These are phyloP conservation scores for Fusarium coffeatum DNA, from an alignment of 2,329 filamentous ascomycete genomes.

Conservation along the genomic window DNA sequence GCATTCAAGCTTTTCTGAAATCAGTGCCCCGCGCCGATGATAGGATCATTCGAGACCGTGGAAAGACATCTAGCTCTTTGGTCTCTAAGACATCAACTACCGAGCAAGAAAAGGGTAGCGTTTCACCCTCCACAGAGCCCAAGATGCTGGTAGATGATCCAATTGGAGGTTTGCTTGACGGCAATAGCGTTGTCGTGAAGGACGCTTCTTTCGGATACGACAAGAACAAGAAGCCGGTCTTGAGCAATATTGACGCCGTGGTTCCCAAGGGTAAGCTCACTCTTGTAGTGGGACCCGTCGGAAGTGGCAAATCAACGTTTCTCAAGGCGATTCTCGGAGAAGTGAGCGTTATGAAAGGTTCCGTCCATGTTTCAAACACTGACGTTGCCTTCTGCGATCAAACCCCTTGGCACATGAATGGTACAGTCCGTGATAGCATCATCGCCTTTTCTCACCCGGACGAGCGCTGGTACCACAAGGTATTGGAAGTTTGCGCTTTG, in stretches of 20 bases:
- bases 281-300: slow-evolving; percentile 51
- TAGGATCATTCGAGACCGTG: background rate
- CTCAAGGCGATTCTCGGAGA: slow-evolving; percentile 50
- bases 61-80: background rate
- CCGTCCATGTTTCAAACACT: slow-evolving; percentile 7
- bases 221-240: background rate
- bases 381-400: slow-evolving; percentile 44
- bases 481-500: slow-evolving; percentile 43
- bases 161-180: rapidly evolving
- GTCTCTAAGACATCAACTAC: background rate
- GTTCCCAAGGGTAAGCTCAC: slow-evolving; percentile 18
- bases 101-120: background rate
- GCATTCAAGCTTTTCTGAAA: slow-evolving; percentile 31
- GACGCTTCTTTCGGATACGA: slow-evolving; percentile 27
- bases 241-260: slow-evolving; percentile 9
- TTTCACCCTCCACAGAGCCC: background rate
- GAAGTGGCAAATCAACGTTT: slow-evolving; percentile 52
- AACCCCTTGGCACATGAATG: slow-evolving; percentile 47
- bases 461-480: slow-evolving; percentile 45
- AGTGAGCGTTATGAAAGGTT: slow-evolving; percentile 17
- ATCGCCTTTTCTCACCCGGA: slow-evolving; percentile 45
- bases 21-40: slow-evolving; percentile 15
- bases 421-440: slow-evolving; percentile 50
- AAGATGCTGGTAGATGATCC: background rate
- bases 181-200: background rate